Base-by-base conservation (phyloP, 164 flowering plant species). In the Pachysandra terminalis region DNA sequence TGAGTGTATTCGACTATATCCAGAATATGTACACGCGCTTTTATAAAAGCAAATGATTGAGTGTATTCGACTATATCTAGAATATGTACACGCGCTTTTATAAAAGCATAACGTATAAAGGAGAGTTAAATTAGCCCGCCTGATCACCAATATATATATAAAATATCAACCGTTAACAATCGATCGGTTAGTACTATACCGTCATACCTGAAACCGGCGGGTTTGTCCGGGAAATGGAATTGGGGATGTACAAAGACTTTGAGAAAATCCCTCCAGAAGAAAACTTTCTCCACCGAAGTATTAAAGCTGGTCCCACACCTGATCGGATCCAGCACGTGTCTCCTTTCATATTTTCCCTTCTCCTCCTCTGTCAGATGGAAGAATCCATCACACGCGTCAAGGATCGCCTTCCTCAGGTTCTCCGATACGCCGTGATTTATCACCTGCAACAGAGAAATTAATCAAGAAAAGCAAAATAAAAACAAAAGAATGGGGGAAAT, bases 211-310 rank as follows among this genome's bases (percentile, higher is more conserved):
- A 87, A 84, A 28, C 66, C 73, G 0, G 68, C 0, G 1, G 96
- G 94, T 49, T 79, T 81, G 61, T 37, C 6, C 6, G 90, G 92
- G 12, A 73, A 81, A 65, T 84, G 80, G 64, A 90, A 85, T 12
- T 71, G 19, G 19, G 98, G 98, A 71, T 89, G 96, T 1, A 81
- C 86, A 9, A 80, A 40, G 3, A 86, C 65, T 78, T 87, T 90
- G 22, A 92, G 77, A 71, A 69, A 92, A 67, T 92, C 94, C 66
- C 96, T 88, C 98, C 98, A 92, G 63, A 71, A 85, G 9, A 77
- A 65, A 0, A 75, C 77, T 22, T 84, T 61, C 14, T 87, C 91
- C 28, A 70, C 77, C 0, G 77, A 60, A 17, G 74, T 53, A 62
- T 90, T 86, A 61, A 85, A 82, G 77, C 96, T 87, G 3, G 95